Percentiles rank a stretch among this genome's conserved stretches.
Conservation (phyloP, 2,329 filamentous ascomycete genomes). For the Plenodomus lindquistii region DNA sequence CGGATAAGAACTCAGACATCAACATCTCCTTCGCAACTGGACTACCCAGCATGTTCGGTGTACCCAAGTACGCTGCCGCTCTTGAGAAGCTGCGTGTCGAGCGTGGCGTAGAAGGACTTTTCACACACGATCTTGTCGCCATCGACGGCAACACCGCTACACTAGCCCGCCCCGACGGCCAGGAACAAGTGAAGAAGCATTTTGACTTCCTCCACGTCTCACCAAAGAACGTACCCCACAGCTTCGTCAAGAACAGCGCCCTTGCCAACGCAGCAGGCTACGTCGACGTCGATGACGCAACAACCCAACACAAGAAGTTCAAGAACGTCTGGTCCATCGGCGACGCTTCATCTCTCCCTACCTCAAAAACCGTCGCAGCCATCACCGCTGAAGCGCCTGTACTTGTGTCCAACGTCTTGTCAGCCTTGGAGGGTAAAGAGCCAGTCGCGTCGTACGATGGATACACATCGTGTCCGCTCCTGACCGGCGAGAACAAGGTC, state of each 20-base stretch:
- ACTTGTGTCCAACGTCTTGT: constrained; percentile 42
- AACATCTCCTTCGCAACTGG: constrained; percentile 46
- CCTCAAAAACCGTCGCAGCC: constrained; percentile 46
- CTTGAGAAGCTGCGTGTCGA: constrained; percentile 43
- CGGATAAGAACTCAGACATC: constrained; percentile 33
- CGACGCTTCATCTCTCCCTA: constrained; percentile 44
- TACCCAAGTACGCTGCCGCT: constrained; percentile 44
- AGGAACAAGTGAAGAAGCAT: constrained; percentile 32
- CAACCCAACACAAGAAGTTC: constrained; percentile 45
- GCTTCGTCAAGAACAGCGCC: constrained; percentile 41
- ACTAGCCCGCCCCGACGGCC: constrained; percentile 31
- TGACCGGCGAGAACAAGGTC: constrained; percentile 62
- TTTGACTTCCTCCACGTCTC: constrained; percentile 46
- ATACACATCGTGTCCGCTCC: constrained; percentile 46
- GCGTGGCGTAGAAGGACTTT: constrained; percentile 44
- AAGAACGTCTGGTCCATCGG: constrained; percentile 46
- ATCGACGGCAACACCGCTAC: constrained; percentile 45
- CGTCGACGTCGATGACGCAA: constrained; percentile 42
- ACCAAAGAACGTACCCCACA: constrained; percentile 45
- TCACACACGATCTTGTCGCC: constrained; percentile 44
- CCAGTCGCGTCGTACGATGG: constrained; percentile 38
- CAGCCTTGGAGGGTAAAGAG: constrained; percentile 30
- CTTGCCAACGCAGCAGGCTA: constrained; percentile 44
- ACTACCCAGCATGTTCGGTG: constrained; percentile 47
- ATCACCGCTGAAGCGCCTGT: constrained; percentile 45